phyloP scores from a whole-genome alignment of 768 basidiomycete genomes.

The Russula griseocarnosa region DNA sequence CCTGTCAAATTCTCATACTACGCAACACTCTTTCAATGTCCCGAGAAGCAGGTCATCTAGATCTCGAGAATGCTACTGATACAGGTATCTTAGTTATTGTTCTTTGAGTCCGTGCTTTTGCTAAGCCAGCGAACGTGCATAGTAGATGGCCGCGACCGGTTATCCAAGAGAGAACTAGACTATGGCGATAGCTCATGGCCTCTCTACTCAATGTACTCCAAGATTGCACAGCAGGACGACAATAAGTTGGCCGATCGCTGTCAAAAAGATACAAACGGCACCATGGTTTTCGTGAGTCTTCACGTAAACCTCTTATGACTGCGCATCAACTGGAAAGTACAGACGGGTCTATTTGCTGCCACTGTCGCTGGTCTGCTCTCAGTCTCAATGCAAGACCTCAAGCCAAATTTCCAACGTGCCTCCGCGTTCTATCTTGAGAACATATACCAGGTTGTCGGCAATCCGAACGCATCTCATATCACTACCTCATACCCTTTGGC shows the following conservation, averaged over 20 bases:
- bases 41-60: no score
- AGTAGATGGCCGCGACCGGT: not conserved
- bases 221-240: conserved; percentile 21
- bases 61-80: no score
- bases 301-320: no score
- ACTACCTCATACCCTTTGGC: not conserved
- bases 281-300: conserved; percentile 24
- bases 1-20: no score
- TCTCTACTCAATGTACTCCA: conserved; percentile 17
- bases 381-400: conserved; percentile 8
- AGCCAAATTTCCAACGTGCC: not conserved
- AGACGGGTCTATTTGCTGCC: conserved; percentile 26
- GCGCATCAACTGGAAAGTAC: not conserved
- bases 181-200: conserved; percentile 3
- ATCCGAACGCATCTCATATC: not conserved
- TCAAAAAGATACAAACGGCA: conserved; percentile 22
- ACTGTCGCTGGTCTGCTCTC: conserved; percentile 11
- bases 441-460: not conserved
- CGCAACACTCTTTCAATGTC: no score
- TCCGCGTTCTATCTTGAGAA: not conserved
- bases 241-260: conserved; percentile 19
- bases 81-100: no score
- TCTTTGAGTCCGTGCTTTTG: no score
- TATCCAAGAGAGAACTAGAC: not conserved
- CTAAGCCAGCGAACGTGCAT: no score